phyloP scores from a whole-genome alignment of 192 early-diverging fungal genomes.

The Linnemannia elongata region DNA sequence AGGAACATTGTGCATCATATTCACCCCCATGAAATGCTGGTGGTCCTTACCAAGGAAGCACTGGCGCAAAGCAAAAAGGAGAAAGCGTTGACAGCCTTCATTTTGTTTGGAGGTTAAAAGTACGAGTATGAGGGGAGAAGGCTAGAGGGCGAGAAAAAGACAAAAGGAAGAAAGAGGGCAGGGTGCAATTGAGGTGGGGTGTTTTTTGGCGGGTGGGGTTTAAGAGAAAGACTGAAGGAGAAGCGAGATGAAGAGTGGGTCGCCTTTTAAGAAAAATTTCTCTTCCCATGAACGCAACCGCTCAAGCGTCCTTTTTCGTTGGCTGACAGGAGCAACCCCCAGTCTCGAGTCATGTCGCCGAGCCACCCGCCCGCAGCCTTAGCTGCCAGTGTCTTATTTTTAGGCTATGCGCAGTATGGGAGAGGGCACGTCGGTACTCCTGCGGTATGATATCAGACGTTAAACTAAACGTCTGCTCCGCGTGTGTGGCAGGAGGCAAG shows the following conservation, averaged over 20 bases:
- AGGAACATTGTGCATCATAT: slow-evolving; percentile 22
- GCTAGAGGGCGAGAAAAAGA: slow-evolving; percentile 23
- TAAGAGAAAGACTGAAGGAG: slow-evolving; percentile 19
- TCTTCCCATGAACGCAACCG: slow-evolving; percentile 21
- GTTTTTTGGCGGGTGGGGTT: slow-evolving; percentile 29
- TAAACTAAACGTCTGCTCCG: slow-evolving; percentile 16
- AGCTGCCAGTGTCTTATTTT: slow-evolving; percentile 14
- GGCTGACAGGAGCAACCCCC: slow-evolving; percentile 24
- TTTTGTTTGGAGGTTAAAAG: slow-evolving; percentile 27
- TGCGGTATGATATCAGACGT: slow-evolving; percentile 21
- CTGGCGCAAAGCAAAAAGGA: slow-evolving; percentile 31
- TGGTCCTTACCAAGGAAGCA: slow-evolving; percentile 33
- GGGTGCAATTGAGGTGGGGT: slow-evolving; percentile 22
- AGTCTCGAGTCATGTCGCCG: slow-evolving; percentile 29
- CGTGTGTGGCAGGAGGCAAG: slow-evolving; percentile 11
- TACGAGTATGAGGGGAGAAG: slow-evolving; percentile 17
- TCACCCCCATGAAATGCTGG: slow-evolving; percentile 7
- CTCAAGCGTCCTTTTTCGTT: slow-evolving; percentile 23
- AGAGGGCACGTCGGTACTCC: slow-evolving; percentile 19
- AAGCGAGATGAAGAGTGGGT: slow-evolving; percentile 23
- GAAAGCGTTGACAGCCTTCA: slow-evolving; percentile 32
- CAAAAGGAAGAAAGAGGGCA: slow-evolving; percentile 14
- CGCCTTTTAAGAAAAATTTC: slow-evolving; percentile 33
- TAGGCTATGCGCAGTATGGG: slow-evolving; percentile 21
- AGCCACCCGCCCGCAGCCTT: slow-evolving; percentile 19